A percentile compares a stretch with the other conserved stretches of the same genome.
Evolutionary conservation across 1,139 yeast species (phyloP).

Genomic region (Kurtzmaniella natalensis): DNA sequence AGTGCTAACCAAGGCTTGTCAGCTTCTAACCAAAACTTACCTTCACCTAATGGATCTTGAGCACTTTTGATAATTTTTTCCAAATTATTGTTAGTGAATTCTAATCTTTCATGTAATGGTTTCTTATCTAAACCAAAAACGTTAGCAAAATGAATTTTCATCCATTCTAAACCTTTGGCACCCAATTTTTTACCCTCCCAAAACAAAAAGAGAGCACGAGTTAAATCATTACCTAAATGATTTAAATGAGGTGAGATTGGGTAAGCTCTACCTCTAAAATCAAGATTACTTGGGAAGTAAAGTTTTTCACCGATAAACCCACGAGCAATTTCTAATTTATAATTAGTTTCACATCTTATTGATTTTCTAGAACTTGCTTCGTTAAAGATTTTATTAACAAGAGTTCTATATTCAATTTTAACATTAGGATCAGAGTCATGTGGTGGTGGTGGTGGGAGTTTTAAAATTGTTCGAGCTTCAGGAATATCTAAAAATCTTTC

Average conservation of each 20-base stretch:
- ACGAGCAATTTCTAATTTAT: slow-evolving; percentile 90
- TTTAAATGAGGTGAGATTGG: slow-evolving; percentile 79
- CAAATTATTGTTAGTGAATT: slow-evolving; percentile 66
- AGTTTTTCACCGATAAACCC: slow-evolving; percentile 87
- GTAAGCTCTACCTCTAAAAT: slow-evolving; percentile 93
- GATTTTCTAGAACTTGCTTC: slow-evolving; percentile 71
- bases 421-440: slow-evolving; percentile 67
- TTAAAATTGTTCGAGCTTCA: slow-evolving; percentile 48
- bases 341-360: slow-evolving; percentile 88
- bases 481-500: slow-evolving; percentile 80
- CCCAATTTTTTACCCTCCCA: slow-evolving; percentile 89
- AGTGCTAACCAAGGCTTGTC: slow-evolving; percentile 96
- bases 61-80: slow-evolving; percentile 66
- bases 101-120: slow-evolving; percentile 69
- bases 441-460: slow-evolving; percentile 63
- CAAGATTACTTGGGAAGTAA: slow-evolving; percentile 90
- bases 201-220: slow-evolving; percentile 77
- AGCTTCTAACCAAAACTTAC: slow-evolving; percentile 79
- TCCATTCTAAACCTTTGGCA: slow-evolving; percentile 72
- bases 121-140: slow-evolving; percentile 85
- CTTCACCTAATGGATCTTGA: slow-evolving; percentile 55
- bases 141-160: slow-evolving; percentile 86
- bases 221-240: slow-evolving; percentile 88
- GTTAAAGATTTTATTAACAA: slow-evolving; percentile 53
- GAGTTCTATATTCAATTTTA: slow-evolving; percentile 62